Percentiles rank a stretch among this genome's conserved stretches.
Evolutionary conservation across 2,329 filamentous ascomycete genomes (phyloP).

Genomic region (Daldinia sp.): DNA sequence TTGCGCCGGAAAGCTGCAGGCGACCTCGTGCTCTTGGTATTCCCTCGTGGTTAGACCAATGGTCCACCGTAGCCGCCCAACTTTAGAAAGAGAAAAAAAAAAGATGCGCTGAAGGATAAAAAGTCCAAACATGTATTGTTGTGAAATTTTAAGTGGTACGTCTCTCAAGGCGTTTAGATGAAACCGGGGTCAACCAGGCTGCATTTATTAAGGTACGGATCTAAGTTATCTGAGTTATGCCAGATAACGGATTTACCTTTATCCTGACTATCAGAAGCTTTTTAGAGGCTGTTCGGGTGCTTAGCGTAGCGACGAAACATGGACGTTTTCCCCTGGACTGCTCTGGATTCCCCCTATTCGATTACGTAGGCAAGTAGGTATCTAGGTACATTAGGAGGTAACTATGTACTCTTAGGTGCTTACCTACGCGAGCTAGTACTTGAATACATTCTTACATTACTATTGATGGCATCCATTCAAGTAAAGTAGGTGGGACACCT

Average conservation of each 20-base stretch:
- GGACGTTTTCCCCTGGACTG: neutral
- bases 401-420: neutral
- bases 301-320: neutral
- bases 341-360: conserved; percentile 1
- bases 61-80: conserved; percentile 11
- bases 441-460: too few species aligned
- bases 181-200: conserved; percentile 21
- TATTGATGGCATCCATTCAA: too few species aligned
- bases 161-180: conserved; percentile 30
- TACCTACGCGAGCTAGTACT: neutral
- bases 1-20: conserved; percentile 12
- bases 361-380: neutral
- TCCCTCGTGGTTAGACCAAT: neutral
- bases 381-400: neutral
- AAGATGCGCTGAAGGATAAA: conserved; percentile 1
- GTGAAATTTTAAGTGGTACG: conserved; percentile 14
- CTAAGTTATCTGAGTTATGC: conserved; percentile 30
- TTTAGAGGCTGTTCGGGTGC: too few species aligned
- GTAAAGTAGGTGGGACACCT: neutral
- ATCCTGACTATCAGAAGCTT: too few species aligned
- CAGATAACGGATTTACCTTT: conserved; percentile 27
- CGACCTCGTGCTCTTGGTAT: conserved; percentile 21
- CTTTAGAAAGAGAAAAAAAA: neutral
- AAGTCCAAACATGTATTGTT: conserved; percentile 2
- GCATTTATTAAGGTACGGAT: conserved; percentile 36